These are phyloP conservation scores for Prototheca wickerhamii DNA, from an alignment of 163 green algal genomes.

Conservation along the genomic window DNA sequence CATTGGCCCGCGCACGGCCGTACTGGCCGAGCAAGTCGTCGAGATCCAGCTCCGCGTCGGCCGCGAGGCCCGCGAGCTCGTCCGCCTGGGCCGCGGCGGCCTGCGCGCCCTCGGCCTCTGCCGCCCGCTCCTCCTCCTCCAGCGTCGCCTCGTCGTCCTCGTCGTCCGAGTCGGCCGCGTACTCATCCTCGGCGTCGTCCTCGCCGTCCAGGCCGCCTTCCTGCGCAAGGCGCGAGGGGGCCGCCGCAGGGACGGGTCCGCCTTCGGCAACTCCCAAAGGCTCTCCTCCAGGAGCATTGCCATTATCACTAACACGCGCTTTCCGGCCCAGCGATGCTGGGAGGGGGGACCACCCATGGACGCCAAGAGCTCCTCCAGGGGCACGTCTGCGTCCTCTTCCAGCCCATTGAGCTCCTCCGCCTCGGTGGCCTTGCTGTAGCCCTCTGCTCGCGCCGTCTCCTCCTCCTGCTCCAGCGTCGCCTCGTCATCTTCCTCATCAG, in stretches of 20 bases:
- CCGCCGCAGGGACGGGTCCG: too few relatives aligned
- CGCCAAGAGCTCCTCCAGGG: constrained; percentile 38
- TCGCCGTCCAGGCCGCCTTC: too few relatives aligned
- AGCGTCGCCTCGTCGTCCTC: constrained; percentile 72
- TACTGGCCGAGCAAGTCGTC: constrained; percentile 64
- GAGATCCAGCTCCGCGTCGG: constrained; percentile 70
- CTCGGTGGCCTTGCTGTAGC: constrained; percentile 14
- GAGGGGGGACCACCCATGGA: not conserved
- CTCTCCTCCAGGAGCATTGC: too few relatives aligned
- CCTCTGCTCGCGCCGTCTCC: constrained; percentile 18
- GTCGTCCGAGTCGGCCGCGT: constrained; percentile 13
- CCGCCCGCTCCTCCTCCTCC: constrained; percentile 59
- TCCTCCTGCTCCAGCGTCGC: constrained; percentile 46
- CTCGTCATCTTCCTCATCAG: constrained; percentile 42
- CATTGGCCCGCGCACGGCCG: too few relatives aligned
- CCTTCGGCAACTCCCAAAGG: too few relatives aligned
- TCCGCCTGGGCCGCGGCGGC: constrained; percentile 24
- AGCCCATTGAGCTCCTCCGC: constrained; percentile 20
- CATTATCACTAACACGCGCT: too few relatives aligned
- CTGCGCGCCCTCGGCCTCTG: constrained; percentile 23
- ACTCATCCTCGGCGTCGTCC: constrained; percentile 19
- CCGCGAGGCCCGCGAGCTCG: constrained; percentile 56
- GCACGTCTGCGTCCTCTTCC: constrained; percentile 37
- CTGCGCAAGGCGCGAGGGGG: too few relatives aligned
- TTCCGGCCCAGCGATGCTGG: too few relatives aligned